Percentiles rank a stretch among this genome's conserved stretches.
These are phyloP conservation scores for Panicum hallii DNA, from an alignment of 202 grass and related monocot species.

Conservation along the genomic window DNA sequence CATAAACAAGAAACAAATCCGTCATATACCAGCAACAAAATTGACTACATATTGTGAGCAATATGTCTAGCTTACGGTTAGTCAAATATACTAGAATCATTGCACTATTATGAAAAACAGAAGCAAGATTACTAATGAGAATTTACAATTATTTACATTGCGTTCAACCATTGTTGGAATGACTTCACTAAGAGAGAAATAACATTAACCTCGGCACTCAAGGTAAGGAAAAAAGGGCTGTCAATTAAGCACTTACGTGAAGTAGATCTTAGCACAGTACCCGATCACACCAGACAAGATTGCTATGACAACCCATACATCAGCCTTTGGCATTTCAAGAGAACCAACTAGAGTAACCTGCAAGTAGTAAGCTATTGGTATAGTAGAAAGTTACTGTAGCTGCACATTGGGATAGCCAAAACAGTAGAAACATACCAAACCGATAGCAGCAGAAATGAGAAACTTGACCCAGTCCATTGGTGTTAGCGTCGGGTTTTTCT, in stretches of 20 bases:
- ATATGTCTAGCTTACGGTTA: neutral
- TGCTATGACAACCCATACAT: slow-evolving; percentile 84
- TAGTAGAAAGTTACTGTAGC: slow-evolving; percentile 7
- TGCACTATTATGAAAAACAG: neutral
- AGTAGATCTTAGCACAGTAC: slow-evolving; percentile 97
- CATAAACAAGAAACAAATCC: slow-evolving; percentile 25
- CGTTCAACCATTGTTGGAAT: neutral
- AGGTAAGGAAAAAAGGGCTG: neutral
- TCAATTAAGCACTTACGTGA: slow-evolving; percentile 68
- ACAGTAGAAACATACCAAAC: slow-evolving; percentile 75
- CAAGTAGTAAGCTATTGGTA: slow-evolving; percentile 37
- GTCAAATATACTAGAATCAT: slow-evolving; percentile 16
- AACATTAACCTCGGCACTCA: neutral
- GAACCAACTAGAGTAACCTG: slow-evolving; percentile 90
- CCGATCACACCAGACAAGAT: slow-evolving; percentile 86
- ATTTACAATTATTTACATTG: slow-evolving; percentile 28
- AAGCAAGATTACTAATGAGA: neutral
- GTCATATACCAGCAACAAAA: slow-evolving; percentile 13
- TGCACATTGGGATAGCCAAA: slow-evolving; percentile 23
- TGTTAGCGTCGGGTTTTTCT: slow-evolving; percentile 97
- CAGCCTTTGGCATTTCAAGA: slow-evolving; percentile 83
- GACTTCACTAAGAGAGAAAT: neutral
- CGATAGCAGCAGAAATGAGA: slow-evolving; percentile 84
- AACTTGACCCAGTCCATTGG: slow-evolving; percentile 99
- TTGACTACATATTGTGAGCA: slow-evolving; percentile 9